phyloP scores from a whole-genome alignment of 2,329 filamentous ascomycete species.

The Fusarium graminum region DNA sequence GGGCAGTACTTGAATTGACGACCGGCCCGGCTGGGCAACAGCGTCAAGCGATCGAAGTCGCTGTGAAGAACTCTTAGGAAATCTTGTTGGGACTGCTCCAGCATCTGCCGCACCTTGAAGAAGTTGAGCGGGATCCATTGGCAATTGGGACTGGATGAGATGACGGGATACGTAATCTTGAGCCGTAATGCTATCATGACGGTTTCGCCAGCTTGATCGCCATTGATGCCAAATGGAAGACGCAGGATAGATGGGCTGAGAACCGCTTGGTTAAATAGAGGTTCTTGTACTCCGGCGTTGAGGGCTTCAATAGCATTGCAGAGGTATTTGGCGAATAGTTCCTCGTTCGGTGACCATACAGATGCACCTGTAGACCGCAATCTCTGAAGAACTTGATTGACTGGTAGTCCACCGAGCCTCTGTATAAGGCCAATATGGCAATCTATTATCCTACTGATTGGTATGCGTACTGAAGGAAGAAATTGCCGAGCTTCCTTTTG shows the following conservation, averaged over 20 bases:
- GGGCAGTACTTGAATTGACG: constrained; percentile 15
- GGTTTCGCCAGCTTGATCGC: constrained; percentile 32
- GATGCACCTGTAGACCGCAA: constrained; percentile 53
- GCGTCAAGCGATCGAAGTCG: constrained; percentile 63
- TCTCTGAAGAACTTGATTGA: constrained; percentile 49
- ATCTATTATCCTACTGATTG: constrained; percentile 63
- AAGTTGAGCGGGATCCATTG: constrained; percentile 73
- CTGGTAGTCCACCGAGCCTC: constrained; percentile 60
- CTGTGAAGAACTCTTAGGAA: constrained; percentile 72
- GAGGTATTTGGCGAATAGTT: constrained; percentile 61
- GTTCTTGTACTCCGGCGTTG: constrained; percentile 57
- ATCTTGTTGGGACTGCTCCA: constrained; percentile 68
- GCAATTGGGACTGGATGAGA: constrained; percentile 63
- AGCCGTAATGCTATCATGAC: constrained; percentile 70
- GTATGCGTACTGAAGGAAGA: constrained; percentile 70
- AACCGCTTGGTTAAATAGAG: constrained; percentile 60
- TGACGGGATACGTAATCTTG: constrained; percentile 71
- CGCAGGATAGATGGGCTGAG: constrained; percentile 55
- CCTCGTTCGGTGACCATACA: constrained; percentile 52
- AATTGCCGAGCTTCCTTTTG: constrained; percentile 67
- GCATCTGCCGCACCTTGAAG: constrained; percentile 75
- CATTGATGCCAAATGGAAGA: constrained; percentile 54
- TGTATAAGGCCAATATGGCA: constrained; percentile 67
- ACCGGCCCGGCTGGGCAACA: constrained; percentile 6
- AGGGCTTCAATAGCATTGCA: constrained; percentile 58